Base-by-base conservation (phyloP, 2,329 filamentous ascomycete species). In the Colletotrichum scovillei region DNA sequence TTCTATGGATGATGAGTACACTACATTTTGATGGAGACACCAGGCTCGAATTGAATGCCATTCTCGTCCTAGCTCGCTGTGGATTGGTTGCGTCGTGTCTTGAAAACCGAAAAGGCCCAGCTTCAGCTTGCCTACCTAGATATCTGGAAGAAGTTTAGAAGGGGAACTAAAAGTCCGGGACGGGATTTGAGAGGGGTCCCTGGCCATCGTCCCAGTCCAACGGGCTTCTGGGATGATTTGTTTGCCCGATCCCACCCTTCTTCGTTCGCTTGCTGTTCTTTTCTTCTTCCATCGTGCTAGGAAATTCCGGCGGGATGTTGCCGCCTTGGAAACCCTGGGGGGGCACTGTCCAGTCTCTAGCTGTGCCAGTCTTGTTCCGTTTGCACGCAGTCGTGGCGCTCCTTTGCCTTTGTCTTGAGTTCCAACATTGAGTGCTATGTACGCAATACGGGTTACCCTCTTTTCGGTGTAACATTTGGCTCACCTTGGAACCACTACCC, bases 1-100 rank as follows among this genome's bases (percentile, higher is more conserved):
- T 55, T 5, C 16, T 26, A 63, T 67, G 63, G 69, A 70, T 60
- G 62, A 70, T 66, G 46, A 58, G 49, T 38, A 72, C 14, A 58
- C 35, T 42, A 6, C 35, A 16, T 42, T 42, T 46, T 63, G 35
- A 38, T 58, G 57, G 14, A 35, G 24, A 26, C 63, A 38, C 35
- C 35, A 42, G 28, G 24, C 49, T 68, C 69, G 69, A 63, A 72
- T 68, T n/a, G 16, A 11, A 63, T 68, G 35, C 69, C 64, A n/a
- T 32, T 68, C 35, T 69, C 22, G 69, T 63, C 57, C 64, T 53
- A 68, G 57, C 49, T 32, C 38, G 28, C 64, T 24, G 28, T 6
- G 19, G 16, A 59, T 69, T 69, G 53, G 67, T 46, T 8, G 42
- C 9, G 16, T 46, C 42, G 42, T n/a, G 42, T 53, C 52, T 53